Base-by-base conservation (phyloP, 768 basidiomycete genomes). In the Pleurotus tuber-regium region DNA sequence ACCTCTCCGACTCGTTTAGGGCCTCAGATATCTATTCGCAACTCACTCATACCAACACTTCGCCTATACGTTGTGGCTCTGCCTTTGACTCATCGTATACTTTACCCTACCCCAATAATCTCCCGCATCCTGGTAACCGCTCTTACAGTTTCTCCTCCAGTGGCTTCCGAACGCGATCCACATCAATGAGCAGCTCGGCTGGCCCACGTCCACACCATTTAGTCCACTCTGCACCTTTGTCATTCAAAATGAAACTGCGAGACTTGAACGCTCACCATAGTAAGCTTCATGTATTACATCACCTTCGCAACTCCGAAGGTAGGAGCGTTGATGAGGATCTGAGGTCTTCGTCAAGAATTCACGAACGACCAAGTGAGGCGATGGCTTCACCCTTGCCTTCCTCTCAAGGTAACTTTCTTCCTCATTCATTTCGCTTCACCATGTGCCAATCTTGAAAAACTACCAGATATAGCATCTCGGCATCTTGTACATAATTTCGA, bases 261-360 rank as follows among this genome's bases (percentile, higher is more conserved):
- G 46, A 48, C 23, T 23, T 48, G 46, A 48, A 48, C n/a, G 46
- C 46, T 16, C 31, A 48, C 23, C 46, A 48, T 24, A 31, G 35
- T 18, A 31, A 29, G 10, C 31, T 48, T 28, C 16, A 33, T 48
- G 46, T 16, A 10, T n/a, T 48, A 31, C n/a, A 48, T 35, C 46
- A n/a, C 19, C 46, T 48, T 23, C 40, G 23, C 40, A 38, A 38
- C 35, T 11, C 35, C 12, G 11, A 4, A n/a, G 21, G 21, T 38
- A n/a, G n/a, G 6, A 38, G 10, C 4, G n/a, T 14, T 6, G 21
- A 38, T 23, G 29, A 42, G 16, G 51, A n/a, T n/a, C n/a, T n/a
- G n/a, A n/a, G n/a, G n/a, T n/a, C n/a, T n/a, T n/a, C n/a, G n/a
- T n/a, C n/a, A n/a, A n/a, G n/a, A n/a, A n/a, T n/a, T n/a, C n/a